A percentile compares a stretch with the other conserved stretches of the same genome.
These are phyloP conservation scores for Eutrema salsugineum DNA, from an alignment of 441 rosid genomes.

Conservation along the genomic window DNA sequence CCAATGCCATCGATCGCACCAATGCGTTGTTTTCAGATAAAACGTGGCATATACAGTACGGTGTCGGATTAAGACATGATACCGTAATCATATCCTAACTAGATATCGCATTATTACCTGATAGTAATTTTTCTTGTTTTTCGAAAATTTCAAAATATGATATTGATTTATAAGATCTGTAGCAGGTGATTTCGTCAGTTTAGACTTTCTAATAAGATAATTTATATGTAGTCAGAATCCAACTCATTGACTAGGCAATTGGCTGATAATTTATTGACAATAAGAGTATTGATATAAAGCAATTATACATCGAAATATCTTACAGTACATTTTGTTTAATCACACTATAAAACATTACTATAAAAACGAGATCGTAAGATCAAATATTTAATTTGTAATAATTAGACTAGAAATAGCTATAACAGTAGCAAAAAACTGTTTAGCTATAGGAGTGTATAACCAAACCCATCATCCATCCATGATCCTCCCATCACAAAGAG, in stretches of 20 bases:
- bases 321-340: neutral
- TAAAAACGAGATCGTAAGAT: neutral
- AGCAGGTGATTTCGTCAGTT: neutral
- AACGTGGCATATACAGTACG: constrained; percentile 23
- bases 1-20: constrained; percentile 8
- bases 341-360: neutral
- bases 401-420: neutral
- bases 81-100: constrained; percentile 8
- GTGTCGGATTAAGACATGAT: constrained; percentile 20
- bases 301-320: neutral
- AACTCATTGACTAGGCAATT: constrained; percentile 20
- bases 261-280: neutral
- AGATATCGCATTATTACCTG: neutral
- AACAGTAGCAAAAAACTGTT: too few species aligned
- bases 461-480: neutral
- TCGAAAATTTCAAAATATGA: neutral
- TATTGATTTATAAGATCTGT: constrained; percentile 4
- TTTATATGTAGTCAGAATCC: neutral
- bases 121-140: neutral
- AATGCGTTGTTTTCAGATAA: constrained; percentile 8
- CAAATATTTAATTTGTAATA: neutral
- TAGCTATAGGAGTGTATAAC: neutral
- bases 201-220: neutral
- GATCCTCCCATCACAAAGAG: neutral
- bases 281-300: neutral